Evolutionary conservation across 2,329 filamentous ascomycete genomes (phyloP), one percentile per base, ranked within the genome.

Genomic region (Aureobasidium sp.): DNA sequence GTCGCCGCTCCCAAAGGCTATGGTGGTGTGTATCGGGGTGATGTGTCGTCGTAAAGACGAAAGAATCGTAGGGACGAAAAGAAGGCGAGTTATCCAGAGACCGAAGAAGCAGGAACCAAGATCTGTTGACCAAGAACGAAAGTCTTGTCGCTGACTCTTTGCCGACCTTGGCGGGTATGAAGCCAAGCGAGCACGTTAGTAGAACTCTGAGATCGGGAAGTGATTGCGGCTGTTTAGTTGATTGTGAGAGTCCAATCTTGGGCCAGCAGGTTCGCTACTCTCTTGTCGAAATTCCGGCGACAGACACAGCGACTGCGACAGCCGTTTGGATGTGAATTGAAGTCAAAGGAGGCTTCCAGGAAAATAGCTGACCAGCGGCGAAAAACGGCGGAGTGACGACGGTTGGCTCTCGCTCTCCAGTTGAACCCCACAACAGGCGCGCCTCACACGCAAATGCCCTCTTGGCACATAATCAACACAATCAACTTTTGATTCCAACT

Each of bases 1-100:
- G 77, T 78, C 77, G 77, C 77, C 77, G 76, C 76, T 72, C 72
- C 72, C 53, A 61, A 42, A 45, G 13, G 61, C 58, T 64, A 34
- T 16, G 55, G 34, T 37, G 11, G 3, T 3, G 29, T 29, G 36
- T 54, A 5, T 42, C 37, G 37, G 13, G 34, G 25, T 16, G n/a
- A 3, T 27, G 6, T n/a, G 14, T 37, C 32, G 49, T 14, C 48
- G 27, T 36, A 2, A 13, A 50, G 30, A 36, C 48, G 48, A n/a
- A 27, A 5, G 16, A 25, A 5, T 6, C 49, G 36, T 53, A 29
- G 2, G 32, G n/a, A 47, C 32, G 21, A 58, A 37, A 37, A 6
- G 59, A 29, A 51, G 39, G 48, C 45, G 16, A 34, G 27, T 16
- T 25, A 5, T 27, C 29, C 25, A 3, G 44, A 30, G 32, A 39